These are phyloP conservation scores for Ilex asprella DNA, from an alignment of 257 asterid genomes.

Conservation along the genomic window DNA sequence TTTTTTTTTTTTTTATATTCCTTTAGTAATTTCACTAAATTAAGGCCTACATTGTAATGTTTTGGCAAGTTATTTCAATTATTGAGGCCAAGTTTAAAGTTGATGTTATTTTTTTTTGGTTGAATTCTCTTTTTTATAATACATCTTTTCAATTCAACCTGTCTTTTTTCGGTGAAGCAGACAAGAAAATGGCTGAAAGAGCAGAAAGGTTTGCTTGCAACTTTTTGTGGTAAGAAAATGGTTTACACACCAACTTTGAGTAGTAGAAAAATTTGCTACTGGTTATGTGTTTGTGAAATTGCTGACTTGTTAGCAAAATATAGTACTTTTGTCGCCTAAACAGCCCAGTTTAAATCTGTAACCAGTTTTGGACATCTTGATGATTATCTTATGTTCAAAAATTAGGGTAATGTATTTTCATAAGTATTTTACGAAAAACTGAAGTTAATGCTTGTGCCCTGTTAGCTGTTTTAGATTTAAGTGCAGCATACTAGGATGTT, in stretches of 20 bases:
- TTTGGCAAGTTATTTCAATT: constrained; percentile 15
- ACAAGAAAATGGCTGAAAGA: constrained; percentile 32
- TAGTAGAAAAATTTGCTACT: background rate
- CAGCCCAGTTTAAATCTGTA: background rate
- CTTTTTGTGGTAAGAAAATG: constrained; percentile 44
- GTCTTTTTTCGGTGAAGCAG: constrained; percentile 46
- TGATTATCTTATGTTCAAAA: no score
- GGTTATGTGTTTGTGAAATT: background rate
- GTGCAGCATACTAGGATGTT: no score
- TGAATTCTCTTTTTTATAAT: constrained; percentile 38
- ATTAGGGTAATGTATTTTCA: no score
- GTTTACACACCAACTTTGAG: constrained; percentile 31
- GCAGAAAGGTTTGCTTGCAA: constrained; percentile 41
- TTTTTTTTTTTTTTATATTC: background rate
- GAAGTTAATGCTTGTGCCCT: no score
- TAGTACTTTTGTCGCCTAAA: constrained; percentile 1
- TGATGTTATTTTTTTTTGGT: constrained; percentile 33
- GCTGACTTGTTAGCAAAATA: background rate
- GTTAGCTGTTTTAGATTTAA: no score
- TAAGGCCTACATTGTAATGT: constrained; percentile 22
- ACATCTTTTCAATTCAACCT: constrained; percentile 41
- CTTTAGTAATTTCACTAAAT: background rate
- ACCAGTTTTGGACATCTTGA: background rate
- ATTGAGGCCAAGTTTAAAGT: constrained; percentile 27
- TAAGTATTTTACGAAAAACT: no score